Conservation (phyloP, 805 yeast genomes). For the Ogataea philodendri region DNA sequence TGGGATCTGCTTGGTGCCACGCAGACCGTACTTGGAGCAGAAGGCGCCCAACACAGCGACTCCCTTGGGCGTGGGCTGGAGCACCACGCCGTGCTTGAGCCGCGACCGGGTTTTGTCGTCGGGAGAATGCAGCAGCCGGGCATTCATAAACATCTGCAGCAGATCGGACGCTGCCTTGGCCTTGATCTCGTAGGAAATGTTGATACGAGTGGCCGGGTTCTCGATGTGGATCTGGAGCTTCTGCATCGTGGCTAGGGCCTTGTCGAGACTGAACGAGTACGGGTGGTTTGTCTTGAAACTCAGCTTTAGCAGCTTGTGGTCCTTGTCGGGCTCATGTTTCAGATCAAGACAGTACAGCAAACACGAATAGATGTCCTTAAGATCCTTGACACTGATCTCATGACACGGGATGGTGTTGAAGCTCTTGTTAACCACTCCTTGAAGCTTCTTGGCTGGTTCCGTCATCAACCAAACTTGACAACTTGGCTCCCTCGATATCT, state of each 20-base stretch:
- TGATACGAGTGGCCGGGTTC: slow-evolving; percentile 48
- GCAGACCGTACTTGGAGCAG: slow-evolving; percentile 55
- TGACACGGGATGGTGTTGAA: slow-evolving; percentile 49
- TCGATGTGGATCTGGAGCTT: slow-evolving; percentile 47
- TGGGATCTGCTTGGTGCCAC: slow-evolving; percentile 26
- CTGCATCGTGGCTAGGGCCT: slow-evolving; percentile 53
- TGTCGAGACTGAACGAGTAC: slow-evolving; percentile 49
- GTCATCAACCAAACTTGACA: slow-evolving; percentile 4
- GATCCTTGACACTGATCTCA: slow-evolving; percentile 50
- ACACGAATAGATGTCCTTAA: slow-evolving; percentile 59
- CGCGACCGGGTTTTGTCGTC: slow-evolving; percentile 61
- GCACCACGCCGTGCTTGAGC: slow-evolving; percentile 40
- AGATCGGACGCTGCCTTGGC: slow-evolving; percentile 46
- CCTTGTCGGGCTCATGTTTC: slow-evolving; percentile 28
- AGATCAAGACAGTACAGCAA: slow-evolving; percentile 43
- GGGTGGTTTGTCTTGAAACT: slow-evolving; percentile 37
- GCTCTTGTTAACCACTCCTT: slow-evolving; percentile 18
- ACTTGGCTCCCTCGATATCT: no score
- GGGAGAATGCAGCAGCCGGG: slow-evolving; percentile 71
- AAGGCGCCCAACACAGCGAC: slow-evolving; percentile 64
- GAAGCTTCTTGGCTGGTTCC: slow-evolving; percentile 10
- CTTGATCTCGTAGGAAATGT: slow-evolving; percentile 53
- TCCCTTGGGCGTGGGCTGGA: slow-evolving; percentile 94
- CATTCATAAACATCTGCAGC: slow-evolving; percentile 51
- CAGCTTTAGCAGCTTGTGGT: slow-evolving; percentile 13